A percentile compares a stretch with the other conserved stretches of the same genome.
Evolutionary conservation across 495 filamentous ascomycete genomes (phyloP).

Genomic region (Xylaria castorea): DNA sequence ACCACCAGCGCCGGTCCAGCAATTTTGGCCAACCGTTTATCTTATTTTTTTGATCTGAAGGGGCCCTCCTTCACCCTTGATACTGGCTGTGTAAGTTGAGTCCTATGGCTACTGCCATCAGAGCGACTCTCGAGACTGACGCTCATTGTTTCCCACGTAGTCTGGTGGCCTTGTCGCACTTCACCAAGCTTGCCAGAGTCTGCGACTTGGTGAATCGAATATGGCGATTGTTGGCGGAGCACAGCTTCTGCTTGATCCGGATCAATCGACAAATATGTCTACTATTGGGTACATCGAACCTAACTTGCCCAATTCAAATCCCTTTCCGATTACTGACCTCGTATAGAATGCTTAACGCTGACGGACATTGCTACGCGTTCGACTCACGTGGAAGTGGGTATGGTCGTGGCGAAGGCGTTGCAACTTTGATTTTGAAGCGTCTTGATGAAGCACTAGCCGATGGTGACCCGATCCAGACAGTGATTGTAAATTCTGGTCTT

Average conservation of each 20-base stretch:
- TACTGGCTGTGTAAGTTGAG: constrained; percentile 60
- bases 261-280: constrained; percentile 29
- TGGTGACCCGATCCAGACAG: constrained; percentile 59
- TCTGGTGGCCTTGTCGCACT: constrained; percentile 49
- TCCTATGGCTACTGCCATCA: constrained; percentile 41
- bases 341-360: constrained; percentile 39
- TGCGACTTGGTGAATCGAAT: constrained; percentile 47
- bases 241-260: constrained; percentile 32
- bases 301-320: background rate
- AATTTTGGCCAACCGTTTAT: constrained; percentile 58
- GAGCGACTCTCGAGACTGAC: background rate
- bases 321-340: background rate
- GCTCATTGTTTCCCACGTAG: background rate
- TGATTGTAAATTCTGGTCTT: constrained; percentile 58
- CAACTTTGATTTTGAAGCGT: constrained; percentile 55
- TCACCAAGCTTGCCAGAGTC: constrained; percentile 56
- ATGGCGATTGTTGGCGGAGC: constrained; percentile 35
- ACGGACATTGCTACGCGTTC: constrained; percentile 44
- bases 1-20: constrained; percentile 43
- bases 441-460: constrained; percentile 57
- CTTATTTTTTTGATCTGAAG: constrained; percentile 54
- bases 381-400: constrained; percentile 49
- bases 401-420: constrained; percentile 48
- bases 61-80: constrained; percentile 55
- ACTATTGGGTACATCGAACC: constrained; percentile 4